Conservation (phyloP, 176 grass and related monocot species). For the Rhipidocladum racemiflorum region DNA sequence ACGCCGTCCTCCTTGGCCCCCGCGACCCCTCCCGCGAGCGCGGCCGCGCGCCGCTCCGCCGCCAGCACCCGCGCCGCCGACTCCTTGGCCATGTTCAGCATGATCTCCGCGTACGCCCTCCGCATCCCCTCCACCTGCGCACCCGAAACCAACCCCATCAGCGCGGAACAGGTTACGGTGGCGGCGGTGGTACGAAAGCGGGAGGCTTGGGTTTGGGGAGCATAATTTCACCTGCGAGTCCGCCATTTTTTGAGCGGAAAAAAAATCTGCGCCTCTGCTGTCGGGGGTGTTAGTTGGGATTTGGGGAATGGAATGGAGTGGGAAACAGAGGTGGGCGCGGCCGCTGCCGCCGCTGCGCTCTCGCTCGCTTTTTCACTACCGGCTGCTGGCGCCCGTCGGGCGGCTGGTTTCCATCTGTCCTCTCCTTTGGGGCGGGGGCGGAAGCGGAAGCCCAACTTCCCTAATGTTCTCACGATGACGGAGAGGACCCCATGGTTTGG, state of each 20-base stretch:
- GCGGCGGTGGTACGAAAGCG: background rate
- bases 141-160: background rate
- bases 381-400: background rate
- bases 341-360: no score
- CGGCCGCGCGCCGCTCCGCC: slow-evolving; percentile 57
- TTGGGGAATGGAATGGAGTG: background rate
- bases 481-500: background rate
- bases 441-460: slow-evolving; percentile 30
- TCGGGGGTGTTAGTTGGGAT: slow-evolving; percentile 28
- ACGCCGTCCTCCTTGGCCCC: slow-evolving; percentile 55
- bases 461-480: background rate
- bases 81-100: slow-evolving; percentile 79
- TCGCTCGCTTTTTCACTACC: background rate
- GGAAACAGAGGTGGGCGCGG: background rate
- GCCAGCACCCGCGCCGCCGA: slow-evolving; percentile 84
- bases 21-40: slow-evolving; percentile 17
- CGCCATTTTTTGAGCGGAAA: slow-evolving; percentile 34
- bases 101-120: slow-evolving; percentile 76
- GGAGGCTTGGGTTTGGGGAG: slow-evolving; percentile 10
- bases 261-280: background rate
- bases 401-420: slow-evolving; percentile 9
- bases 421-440: background rate
- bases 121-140: slow-evolving; percentile 50
- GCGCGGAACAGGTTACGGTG: background rate
- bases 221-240: slow-evolving; percentile 43